Evolutionary conservation across 2,329 filamentous ascomycete species (phyloP), one percentile per base, ranked within the genome.

Genomic region (Paecilomyces fulvus): DNA sequence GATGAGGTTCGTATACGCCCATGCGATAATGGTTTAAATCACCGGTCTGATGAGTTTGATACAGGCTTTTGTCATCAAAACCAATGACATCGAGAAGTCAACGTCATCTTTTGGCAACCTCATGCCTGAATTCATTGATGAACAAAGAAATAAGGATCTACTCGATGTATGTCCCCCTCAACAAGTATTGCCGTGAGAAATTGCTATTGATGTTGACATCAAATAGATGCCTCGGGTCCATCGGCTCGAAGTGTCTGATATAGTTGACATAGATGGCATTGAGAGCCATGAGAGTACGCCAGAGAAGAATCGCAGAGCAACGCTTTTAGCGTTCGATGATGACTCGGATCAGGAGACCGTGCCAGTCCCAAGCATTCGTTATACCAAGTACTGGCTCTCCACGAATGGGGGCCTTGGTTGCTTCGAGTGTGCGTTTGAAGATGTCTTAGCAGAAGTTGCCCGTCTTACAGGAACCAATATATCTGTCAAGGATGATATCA

Each of bases 111-210:
- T 67, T 28, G 61, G 61, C 1, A 50, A 30, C 1, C 25, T 61
- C 7, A 51, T 69, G 14, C 59, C 62, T 3, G 52, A 56, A 28
- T 65, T 67, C 48, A 64, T 71, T 30, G 67, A 70, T 5, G 59
- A 62, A 5, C 64, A 71, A 46, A 65, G 61, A 31, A 60, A 63
- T 49, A 69, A 70, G 55, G 66, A 71, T 49, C 52, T 70, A 10
- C 54, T 71, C n/a, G 68, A 71, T 59, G 69, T 71, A 60, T 37
- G 67, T 30, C n/a, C 33, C 25, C 30, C 50, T 21, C 30, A 21
- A 49, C n/a, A 5, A 20, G 17, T 30, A 43, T 30, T 17, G 11
- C 12, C 46, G 9, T 3, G 25, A 51, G n/a, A n/a, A 37, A 10
- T 28, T 55, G 10, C 23, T 55, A 55, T 57, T 55, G 11, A 52